These are phyloP conservation scores for Lepidium campestre DNA, from an alignment of 441 rosid genomes.

Conservation along the genomic window DNA sequence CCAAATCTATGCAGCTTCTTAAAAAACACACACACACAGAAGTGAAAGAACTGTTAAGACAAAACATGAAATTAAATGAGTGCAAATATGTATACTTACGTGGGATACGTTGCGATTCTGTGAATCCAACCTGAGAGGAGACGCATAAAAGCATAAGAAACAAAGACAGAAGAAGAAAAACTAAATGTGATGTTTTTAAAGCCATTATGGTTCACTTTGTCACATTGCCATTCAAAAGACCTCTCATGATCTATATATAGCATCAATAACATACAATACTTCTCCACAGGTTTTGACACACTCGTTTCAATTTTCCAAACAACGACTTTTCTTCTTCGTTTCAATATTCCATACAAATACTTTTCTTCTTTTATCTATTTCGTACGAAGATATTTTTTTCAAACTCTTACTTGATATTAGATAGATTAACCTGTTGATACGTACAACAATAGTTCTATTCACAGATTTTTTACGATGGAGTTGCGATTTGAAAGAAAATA, in stretches of 20 bases:
- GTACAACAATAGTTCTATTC: too few species aligned
- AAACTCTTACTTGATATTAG: too few species aligned
- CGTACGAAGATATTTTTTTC: too few species aligned
- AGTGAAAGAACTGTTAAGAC: too few species aligned
- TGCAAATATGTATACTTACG: background rate
- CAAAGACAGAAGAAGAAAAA: background rate
- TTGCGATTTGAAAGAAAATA: too few species aligned
- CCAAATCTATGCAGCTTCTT: background rate
- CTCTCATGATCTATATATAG: background rate
- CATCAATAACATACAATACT: background rate
- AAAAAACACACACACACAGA: background rate
- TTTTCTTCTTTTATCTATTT: background rate
- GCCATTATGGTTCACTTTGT: constrained; percentile 4
- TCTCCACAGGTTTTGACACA: too few species aligned
- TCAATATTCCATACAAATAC: background rate
- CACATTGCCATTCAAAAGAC: background rate
- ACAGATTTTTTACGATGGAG: too few species aligned
- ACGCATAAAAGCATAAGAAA: background rate
- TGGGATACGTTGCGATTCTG: background rate
- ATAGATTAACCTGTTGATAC: too few species aligned
- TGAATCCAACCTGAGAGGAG: constrained; percentile 6
- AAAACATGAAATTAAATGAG: background rate
- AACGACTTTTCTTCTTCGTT: too few species aligned
- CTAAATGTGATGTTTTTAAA: background rate
- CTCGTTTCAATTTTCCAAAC: too few species aligned